Conservation (phyloP, 129 eudicot species). For the Helianthus tuberosus region DNA sequence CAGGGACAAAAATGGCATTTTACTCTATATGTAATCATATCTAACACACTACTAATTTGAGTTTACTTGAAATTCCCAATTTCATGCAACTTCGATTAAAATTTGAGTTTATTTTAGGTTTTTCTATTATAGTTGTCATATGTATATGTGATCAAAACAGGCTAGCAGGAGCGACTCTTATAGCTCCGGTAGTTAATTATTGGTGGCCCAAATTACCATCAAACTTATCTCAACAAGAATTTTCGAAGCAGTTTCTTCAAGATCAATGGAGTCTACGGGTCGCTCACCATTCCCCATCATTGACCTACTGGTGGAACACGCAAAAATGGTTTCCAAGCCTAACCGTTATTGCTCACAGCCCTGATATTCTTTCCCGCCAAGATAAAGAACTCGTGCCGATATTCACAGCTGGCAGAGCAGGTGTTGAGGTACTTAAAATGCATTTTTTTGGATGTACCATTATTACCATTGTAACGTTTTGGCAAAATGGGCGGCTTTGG, state of each 20-base stretch:
- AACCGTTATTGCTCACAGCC: conserved; percentile 47
- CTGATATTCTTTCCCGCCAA: conserved; percentile 51
- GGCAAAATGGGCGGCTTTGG: neutral
- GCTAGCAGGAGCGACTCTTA: conserved; percentile 77
- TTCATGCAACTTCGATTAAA: too few species aligned
- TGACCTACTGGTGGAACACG: conserved; percentile 92
- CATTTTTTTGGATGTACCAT: neutral
- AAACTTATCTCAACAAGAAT: conserved; percentile 57
- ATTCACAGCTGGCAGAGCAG: conserved; percentile 36
- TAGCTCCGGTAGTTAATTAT: conserved; percentile 77
- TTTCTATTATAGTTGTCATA: too few species aligned
- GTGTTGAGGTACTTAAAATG: conserved; percentile 43
- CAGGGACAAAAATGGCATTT: too few species aligned
- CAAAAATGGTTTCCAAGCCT: conserved; percentile 63
- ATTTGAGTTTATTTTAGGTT: too few species aligned
- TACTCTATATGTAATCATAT: too few species aligned
- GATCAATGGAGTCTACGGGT: conserved; percentile 84
- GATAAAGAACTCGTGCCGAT: conserved; percentile 54
- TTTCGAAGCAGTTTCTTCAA: conserved; percentile 47
- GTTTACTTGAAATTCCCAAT: neutral
- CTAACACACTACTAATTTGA: too few species aligned
- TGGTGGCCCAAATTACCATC: conserved; percentile 82
- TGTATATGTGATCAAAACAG: conserved; percentile 26
- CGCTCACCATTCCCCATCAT: conserved; percentile 68
- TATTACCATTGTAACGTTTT: neutral